Percentiles rank a stretch among this genome's conserved stretches.
These are phyloP conservation scores for Calonectria multiphialidica DNA, from an alignment of 2,329 filamentous ascomycete genomes.

Conservation along the genomic window DNA sequence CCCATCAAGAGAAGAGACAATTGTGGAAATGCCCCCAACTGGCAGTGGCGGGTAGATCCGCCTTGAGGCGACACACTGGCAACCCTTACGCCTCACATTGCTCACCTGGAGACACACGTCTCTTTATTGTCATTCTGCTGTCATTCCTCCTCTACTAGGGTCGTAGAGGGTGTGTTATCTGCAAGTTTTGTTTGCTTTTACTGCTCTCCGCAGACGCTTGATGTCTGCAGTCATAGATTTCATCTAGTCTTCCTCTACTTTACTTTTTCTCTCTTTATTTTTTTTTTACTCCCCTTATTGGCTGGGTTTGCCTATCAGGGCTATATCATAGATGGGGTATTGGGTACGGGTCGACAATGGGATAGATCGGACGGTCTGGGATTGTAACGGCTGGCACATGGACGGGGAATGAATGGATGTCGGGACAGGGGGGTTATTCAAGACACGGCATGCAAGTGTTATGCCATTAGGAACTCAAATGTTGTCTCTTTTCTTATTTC, in stretches of 20 bases:
- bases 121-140: conserved; percentile 31
- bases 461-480: conserved; percentile 26
- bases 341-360: conserved; percentile 29
- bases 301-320: conserved; percentile 10
- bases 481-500: conserved; percentile 28
- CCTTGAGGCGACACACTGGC: conserved; percentile 23
- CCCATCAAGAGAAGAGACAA: conserved; percentile 10
- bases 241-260: background rate
- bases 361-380: conserved; percentile 32
- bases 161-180: conserved; percentile 13
- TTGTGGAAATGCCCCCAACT: conserved; percentile 30
- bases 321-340: conserved; percentile 37
- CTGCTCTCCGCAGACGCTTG: conserved; percentile 2
- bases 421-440: conserved; percentile 15
- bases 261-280: background rate
- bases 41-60: conserved; percentile 44
- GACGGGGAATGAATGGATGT: conserved; percentile 37
- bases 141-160: conserved; percentile 21
- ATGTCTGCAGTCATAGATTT: conserved; percentile 30
- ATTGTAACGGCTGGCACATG: conserved; percentile 7
- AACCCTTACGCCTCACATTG: conserved; percentile 14
- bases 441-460: conserved; percentile 25
- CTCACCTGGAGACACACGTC: conserved; percentile 29
- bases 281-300: conserved; percentile 18
- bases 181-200: conserved; percentile 15